A percentile compares a stretch with the other conserved stretches of the same genome.
phyloP scores from a whole-genome alignment of 73 alveolate genomes.

The Durusdinium trenchii region DNA sequence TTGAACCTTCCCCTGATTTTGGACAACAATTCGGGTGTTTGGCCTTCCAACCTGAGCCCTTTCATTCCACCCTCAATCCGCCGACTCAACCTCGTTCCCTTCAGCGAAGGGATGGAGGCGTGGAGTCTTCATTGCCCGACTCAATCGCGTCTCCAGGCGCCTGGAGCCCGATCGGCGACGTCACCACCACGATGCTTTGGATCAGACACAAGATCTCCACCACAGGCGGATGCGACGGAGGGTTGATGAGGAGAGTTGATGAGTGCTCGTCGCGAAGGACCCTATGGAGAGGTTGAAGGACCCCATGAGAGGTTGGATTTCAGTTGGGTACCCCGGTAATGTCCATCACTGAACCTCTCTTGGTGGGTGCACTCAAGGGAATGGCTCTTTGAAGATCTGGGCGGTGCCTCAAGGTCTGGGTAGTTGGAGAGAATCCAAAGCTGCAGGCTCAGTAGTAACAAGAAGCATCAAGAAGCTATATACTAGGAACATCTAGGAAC shows the following conservation, averaged over 20 bases:
- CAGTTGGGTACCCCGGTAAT: not conserved
- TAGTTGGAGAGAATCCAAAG: too few species aligned
- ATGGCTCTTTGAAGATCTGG: not conserved
- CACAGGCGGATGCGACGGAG: not conserved
- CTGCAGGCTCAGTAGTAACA: too few species aligned
- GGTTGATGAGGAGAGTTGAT: not conserved
- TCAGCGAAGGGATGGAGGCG: not conserved
- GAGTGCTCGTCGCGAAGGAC: not conserved
- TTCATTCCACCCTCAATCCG: not conserved
- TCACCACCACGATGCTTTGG: slow-evolving; percentile 91
- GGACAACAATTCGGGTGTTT: not conserved
- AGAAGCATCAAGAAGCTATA: too few species aligned
- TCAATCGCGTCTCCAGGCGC: slow-evolving; percentile 18
- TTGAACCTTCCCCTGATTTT: too few species aligned
- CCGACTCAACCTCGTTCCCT: not conserved
- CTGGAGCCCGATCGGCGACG: slow-evolving; percentile 92
- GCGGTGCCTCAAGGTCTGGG: too few species aligned
- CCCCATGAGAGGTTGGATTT: not conserved
- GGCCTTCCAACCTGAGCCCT: not conserved
- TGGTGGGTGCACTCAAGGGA: not conserved
- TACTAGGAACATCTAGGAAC: too few species aligned
- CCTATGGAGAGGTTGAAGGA: not conserved
- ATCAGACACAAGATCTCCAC: slow-evolving; percentile 90
- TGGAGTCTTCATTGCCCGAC: not conserved
- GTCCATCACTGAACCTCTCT: not conserved